Conservation (phyloP, 495 filamentous ascomycete species). For the Trichoderma erinaceum region DNA sequence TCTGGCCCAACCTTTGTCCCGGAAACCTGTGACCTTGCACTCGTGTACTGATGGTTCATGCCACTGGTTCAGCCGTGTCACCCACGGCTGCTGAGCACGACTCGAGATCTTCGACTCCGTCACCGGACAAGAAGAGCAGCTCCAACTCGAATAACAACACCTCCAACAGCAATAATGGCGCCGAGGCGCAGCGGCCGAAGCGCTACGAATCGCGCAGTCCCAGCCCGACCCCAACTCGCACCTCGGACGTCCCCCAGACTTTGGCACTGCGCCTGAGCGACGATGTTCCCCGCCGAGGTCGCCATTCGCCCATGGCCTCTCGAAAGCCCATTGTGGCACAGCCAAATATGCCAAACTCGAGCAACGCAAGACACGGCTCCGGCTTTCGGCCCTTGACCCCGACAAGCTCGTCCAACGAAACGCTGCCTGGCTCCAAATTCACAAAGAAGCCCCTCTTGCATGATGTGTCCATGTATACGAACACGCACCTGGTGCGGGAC, state of each 20-base stretch:
- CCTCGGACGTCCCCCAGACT: constrained; percentile 30
- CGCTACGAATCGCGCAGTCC: constrained; percentile 41
- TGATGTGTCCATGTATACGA: constrained; percentile 47
- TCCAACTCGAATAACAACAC: neutral
- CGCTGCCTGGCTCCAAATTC: neutral
- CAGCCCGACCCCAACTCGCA: constrained; percentile 20
- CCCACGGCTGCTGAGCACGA: constrained; percentile 31
- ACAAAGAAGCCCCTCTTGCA: constrained; percentile 36
- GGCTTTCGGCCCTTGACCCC: constrained; percentile 20
- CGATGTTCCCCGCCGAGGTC: constrained; percentile 30
- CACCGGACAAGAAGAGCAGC: constrained; percentile 34
- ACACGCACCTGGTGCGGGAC: constrained; percentile 40
- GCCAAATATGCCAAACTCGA: constrained; percentile 24
- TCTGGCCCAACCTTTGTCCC: neutral
- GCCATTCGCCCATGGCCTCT: constrained; percentile 32
- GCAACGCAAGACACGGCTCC: constrained; percentile 8
- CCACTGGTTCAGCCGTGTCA: constrained; percentile 26
- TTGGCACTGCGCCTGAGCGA: constrained; percentile 30
- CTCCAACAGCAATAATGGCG: constrained; percentile 11
- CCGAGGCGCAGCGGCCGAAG: constrained; percentile 35
- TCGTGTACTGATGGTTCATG: constrained; percentile 13
- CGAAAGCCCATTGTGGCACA: constrained; percentile 44
- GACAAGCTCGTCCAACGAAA: constrained; percentile 12
- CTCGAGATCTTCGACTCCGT: constrained; percentile 39
- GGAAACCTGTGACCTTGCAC: constrained; percentile 3